Conservation (phyloP, 2,329 filamentous ascomycete species). For the Trichophyton equinum region DNA sequence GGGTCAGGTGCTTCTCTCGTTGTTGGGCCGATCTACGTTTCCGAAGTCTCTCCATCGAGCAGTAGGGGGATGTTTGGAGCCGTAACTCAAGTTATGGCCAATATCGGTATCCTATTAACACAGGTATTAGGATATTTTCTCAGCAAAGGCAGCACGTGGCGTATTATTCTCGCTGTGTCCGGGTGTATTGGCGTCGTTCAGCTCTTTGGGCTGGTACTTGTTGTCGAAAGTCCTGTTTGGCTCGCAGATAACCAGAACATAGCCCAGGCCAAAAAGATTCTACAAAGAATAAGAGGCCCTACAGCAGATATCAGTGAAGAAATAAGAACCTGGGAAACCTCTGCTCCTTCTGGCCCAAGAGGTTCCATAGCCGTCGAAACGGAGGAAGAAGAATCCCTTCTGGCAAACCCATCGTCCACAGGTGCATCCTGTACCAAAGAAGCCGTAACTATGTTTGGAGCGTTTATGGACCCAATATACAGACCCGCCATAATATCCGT, state of each 20-base stretch:
- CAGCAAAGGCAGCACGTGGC: constrained; percentile 67
- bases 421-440: constrained; percentile 51
- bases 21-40: constrained; percentile 87
- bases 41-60: constrained; percentile 67
- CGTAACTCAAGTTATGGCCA: constrained; percentile 86
- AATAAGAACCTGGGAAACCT: constrained; percentile 46
- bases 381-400: constrained; percentile 57
- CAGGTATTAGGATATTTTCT: constrained; percentile 81
- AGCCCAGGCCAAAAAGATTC: constrained; percentile 48
- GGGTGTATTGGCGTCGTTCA: constrained; percentile 57
- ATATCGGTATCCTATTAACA: constrained; percentile 72
- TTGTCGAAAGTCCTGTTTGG: constrained; percentile 83
- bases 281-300: constrained; percentile 65
- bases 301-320: constrained; percentile 61
- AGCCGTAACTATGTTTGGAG: constrained; percentile 52
- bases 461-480: constrained; percentile 54
- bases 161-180: constrained; percentile 66
- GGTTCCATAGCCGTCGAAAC: not conserved
- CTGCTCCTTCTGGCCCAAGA: constrained; percentile 11
- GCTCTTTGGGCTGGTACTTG: constrained; percentile 55
- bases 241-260: constrained; percentile 54
- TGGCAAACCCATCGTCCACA: constrained; percentile 45
- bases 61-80: constrained; percentile 66
- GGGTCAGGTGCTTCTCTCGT: constrained; percentile 84
- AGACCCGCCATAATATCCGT: constrained; percentile 68